Conservation (phyloP, 106 monocot species). For the Dioscorea dumetorum region DNA sequence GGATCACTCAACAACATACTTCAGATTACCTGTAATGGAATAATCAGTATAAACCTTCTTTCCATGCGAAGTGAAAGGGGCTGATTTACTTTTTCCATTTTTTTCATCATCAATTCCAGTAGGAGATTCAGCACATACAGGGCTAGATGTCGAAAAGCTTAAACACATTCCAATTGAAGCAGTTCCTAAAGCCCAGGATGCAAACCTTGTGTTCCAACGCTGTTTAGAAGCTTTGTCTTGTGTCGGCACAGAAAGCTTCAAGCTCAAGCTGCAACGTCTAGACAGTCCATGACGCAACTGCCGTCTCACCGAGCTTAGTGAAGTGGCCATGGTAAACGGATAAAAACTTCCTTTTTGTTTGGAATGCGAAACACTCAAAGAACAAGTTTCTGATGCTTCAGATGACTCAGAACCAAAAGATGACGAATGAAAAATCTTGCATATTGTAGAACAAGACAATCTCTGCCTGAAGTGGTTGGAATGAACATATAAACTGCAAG, state of each 20-base stretch:
- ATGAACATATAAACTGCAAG: conserved; percentile 13
- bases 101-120: conserved; percentile 18
- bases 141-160: conserved; percentile 47
- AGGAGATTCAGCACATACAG: conserved; percentile 49
- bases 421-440: conserved; percentile 12
- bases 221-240: conserved; percentile 28
- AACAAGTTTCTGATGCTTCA: conserved; percentile 1
- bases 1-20: neutral
- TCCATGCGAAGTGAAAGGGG: conserved; percentile 46
- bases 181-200: conserved; percentile 32
- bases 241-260: conserved; percentile 28
- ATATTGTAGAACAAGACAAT: conserved; percentile 11
- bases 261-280: conserved; percentile 20
- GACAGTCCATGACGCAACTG: conserved; percentile 34
- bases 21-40: conserved; percentile 59
- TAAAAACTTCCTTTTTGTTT: conserved; percentile 22
- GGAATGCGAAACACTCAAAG: conserved; percentile 8
- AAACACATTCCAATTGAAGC: conserved; percentile 51
- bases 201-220: conserved; percentile 29
- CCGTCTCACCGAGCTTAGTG: conserved; percentile 27
- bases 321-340: conserved; percentile 18
- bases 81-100: conserved; percentile 19
- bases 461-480: conserved; percentile 21
- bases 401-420: conserved; percentile 13
- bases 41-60: conserved; percentile 79